Percentiles rank a stretch among this genome's conserved stretches.
phyloP scores from a whole-genome alignment of 2,329 filamentous ascomycete genomes.

The Macrophomina tecta region DNA sequence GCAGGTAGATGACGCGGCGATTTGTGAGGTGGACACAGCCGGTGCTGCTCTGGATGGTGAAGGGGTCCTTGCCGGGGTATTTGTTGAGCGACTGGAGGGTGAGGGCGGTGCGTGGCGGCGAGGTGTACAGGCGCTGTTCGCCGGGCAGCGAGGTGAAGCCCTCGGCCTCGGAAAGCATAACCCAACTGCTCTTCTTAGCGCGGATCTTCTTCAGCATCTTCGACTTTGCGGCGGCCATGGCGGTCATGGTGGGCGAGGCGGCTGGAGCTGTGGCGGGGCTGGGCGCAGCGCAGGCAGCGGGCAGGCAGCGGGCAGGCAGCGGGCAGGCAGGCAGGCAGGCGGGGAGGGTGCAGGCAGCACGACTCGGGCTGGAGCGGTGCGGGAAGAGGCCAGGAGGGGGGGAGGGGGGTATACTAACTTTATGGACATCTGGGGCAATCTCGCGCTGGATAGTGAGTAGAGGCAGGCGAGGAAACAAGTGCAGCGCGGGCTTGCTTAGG shows the following conservation, averaged over 20 bases:
- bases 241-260: slow-evolving; percentile 5
- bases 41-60: slow-evolving; percentile 74
- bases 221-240: slow-evolving; percentile 29
- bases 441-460: slow-evolving; percentile 10
- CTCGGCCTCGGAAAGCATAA: slow-evolving; percentile 78
- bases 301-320: slow-evolving; percentile 30
- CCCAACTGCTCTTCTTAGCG: slow-evolving; percentile 67
- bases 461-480: slow-evolving; percentile 5
- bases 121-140: slow-evolving; percentile 81
- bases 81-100: slow-evolving; percentile 74
- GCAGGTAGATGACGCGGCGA: slow-evolving; percentile 86
- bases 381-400: slow-evolving; percentile 3
- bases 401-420: slow-evolving; percentile 42
- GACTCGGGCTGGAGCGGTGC: slow-evolving; percentile 23
- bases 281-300: slow-evolving; percentile 14
- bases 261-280: slow-evolving; percentile 17
- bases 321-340: slow-evolving; percentile 31
- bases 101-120: slow-evolving; percentile 78
- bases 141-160: slow-evolving; percentile 84
- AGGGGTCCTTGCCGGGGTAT: slow-evolving; percentile 66
- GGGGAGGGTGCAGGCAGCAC: slow-evolving; percentile 22
- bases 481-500: slow-evolving; percentile 13
- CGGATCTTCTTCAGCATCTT: slow-evolving; percentile 36
- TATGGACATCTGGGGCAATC: slow-evolving; percentile 42
- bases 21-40: slow-evolving; percentile 84